A percentile compares a stretch with the other conserved stretches of the same genome.
Evolutionary conservation across 352 stramenopile species (phyloP).

Genomic region (Phytophthora sp.): DNA sequence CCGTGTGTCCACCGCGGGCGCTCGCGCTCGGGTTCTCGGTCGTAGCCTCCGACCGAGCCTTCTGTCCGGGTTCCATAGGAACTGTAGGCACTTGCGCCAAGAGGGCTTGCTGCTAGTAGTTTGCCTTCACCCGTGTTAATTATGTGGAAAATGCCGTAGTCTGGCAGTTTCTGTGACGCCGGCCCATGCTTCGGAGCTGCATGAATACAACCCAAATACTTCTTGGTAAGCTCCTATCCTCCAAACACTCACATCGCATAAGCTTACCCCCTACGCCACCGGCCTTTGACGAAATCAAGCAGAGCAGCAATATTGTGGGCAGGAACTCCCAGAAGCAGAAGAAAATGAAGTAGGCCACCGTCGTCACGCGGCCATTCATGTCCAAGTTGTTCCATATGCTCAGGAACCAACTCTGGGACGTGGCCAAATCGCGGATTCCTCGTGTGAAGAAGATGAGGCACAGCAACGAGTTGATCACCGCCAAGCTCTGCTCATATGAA

Average conservation of each 20-base stretch:
- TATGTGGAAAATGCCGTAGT: constrained; percentile 90
- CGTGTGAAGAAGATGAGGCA: constrained; percentile 87
- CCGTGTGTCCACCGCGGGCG: constrained; percentile 77
- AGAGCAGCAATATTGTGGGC: constrained; percentile 79
- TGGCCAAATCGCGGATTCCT: constrained; percentile 75
- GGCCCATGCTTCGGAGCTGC: constrained; percentile 71
- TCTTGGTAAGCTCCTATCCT: not conserved
- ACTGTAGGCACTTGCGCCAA: constrained; percentile 61
- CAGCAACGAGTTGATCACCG: constrained; percentile 81
- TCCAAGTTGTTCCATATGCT: constrained; percentile 89
- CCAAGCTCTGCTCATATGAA: constrained; percentile 54
- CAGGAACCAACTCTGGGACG: constrained; percentile 84
- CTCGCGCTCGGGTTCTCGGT: constrained; percentile 47
- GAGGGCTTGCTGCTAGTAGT: constrained; percentile 71
- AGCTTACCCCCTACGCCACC: constrained; percentile 75
- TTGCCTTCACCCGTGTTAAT: constrained; percentile 69
- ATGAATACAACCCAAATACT: not conserved
- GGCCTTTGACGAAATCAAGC: constrained; percentile 82
- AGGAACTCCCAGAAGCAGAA: constrained; percentile 91
- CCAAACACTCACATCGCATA: not conserved
- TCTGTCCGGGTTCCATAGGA: constrained; percentile 45
- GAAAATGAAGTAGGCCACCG: constrained; percentile 81
- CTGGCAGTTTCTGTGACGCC: constrained; percentile 66
- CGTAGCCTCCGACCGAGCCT: constrained; percentile 11
- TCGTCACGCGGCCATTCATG: constrained; percentile 84